A percentile compares a stretch with the other conserved stretches of the same genome.
phyloP scores from a whole-genome alignment of 345 rosid genomes.

The Eucalyptus lansdowneana region DNA sequence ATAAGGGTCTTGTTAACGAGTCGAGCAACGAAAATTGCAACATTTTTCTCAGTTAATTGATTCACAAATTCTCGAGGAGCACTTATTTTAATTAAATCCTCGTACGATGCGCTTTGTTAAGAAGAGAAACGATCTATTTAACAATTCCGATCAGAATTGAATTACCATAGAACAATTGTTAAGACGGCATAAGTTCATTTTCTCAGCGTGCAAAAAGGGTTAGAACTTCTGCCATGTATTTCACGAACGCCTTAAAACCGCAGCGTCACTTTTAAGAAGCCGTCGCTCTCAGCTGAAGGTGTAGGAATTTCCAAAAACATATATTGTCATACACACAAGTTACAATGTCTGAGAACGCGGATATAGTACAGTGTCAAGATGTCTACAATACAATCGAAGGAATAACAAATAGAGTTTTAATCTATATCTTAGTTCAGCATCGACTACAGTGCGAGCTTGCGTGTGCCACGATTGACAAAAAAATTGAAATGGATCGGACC shows the following conservation, averaged over 20 bases:
- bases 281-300: background rate
- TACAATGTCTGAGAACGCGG: background rate
- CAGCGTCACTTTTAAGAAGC: background rate
- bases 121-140: background rate
- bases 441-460: background rate
- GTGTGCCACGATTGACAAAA: background rate
- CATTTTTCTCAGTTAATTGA: background rate
- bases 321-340: background rate
- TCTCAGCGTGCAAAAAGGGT: background rate
- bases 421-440: background rate
- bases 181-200: background rate
- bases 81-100: background rate
- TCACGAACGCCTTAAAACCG: background rate
- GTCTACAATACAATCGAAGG: background rate
- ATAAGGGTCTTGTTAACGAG: background rate
- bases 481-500: background rate
- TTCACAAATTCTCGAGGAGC: background rate
- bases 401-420: background rate
- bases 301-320: background rate
- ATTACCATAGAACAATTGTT: background rate
- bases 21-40: background rate
- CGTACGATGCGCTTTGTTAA: background rate
- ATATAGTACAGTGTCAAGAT: background rate
- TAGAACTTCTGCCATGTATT: background rate
- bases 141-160: background rate